Conservation (phyloP, 2,329 filamentous ascomycete species). For the Curvularia verruculosa region DNA sequence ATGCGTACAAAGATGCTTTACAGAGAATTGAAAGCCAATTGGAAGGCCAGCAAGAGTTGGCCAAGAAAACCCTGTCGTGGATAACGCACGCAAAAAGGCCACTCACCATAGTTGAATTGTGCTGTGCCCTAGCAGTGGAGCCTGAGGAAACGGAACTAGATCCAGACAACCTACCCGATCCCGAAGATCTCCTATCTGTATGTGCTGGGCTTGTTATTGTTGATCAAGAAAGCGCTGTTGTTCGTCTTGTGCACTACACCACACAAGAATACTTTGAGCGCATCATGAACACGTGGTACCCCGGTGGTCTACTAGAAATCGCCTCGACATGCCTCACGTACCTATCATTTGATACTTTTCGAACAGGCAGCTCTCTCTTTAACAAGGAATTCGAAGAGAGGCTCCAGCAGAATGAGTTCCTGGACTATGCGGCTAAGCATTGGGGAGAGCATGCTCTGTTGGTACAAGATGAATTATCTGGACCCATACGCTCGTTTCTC, state of each 20-base stretch:
- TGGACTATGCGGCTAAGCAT: conserved; percentile 37
- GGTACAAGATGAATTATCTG: not conserved
- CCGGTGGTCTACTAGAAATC: not conserved
- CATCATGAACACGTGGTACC: not conserved
- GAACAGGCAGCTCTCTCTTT: conserved; percentile 5
- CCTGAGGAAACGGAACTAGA: conserved; percentile 10
- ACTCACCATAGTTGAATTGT: conserved; percentile 23
- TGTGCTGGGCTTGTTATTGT: not conserved
- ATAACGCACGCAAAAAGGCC: conserved; percentile 17
- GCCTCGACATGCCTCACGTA: conserved; percentile 36
- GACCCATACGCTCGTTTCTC: not conserved
- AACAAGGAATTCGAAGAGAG: conserved; percentile 16
- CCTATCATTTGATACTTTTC: conserved; percentile 33
- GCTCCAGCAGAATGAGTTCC: conserved; percentile 25
- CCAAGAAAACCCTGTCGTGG: not conserved
- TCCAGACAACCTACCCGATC: not conserved
- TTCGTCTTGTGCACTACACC: not conserved
- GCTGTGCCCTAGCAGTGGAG: conserved; percentile 22
- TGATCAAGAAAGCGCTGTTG: not conserved
- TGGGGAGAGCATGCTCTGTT: conserved; percentile 33
- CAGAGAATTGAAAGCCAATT: not conserved
- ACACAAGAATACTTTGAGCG: not conserved
- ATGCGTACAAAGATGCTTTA: not conserved
- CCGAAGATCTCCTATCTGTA: not conserved
- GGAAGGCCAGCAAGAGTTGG: not conserved